phyloP scores from a whole-genome alignment of 495 filamentous ascomycete genomes.

The Staphylotrichum longicolle region DNA sequence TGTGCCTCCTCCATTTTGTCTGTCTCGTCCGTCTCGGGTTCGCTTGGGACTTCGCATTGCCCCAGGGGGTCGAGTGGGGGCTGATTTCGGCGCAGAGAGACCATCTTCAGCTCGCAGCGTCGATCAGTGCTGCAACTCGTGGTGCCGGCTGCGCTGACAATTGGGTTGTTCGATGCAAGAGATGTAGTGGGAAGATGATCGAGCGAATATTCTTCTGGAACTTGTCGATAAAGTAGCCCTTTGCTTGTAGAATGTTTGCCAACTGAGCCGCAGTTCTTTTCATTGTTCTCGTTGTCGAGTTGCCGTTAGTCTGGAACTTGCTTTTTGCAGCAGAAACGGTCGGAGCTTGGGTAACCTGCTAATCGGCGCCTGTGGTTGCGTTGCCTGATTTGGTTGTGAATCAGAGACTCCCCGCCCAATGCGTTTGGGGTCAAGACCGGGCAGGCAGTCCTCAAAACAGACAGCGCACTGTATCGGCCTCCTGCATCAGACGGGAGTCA shows the following conservation, averaged over 20 bases:
- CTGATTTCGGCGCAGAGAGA: constrained; percentile 1
- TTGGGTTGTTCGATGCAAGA: no score
- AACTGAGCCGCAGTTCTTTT: no score
- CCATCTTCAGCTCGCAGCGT: constrained; percentile 11
- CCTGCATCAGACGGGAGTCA: constrained; percentile 4
- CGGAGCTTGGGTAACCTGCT: no score
- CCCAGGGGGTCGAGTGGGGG: constrained; percentile 3
- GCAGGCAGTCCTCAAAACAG: not conserved
- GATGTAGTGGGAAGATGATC: no score
- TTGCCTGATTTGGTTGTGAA: not conserved
- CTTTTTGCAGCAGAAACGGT: no score
- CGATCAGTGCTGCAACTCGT: not conserved
- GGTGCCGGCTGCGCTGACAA: not conserved
- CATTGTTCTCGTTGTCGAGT: no score
- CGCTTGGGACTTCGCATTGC: constrained; percentile 5
- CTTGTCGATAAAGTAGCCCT: no score
- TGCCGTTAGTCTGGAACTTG: no score
- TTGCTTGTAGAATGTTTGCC: no score
- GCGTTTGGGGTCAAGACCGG: not conserved
- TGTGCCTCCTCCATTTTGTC: not conserved
- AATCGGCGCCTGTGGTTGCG: no score
- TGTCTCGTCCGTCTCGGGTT: not conserved
- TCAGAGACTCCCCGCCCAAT: not conserved
- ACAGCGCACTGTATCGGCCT: constrained; percentile 1
- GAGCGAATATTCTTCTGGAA: no score